Conservation (phyloP, 768 basidiomycete species). For the Ephemerocybe angulata region DNA sequence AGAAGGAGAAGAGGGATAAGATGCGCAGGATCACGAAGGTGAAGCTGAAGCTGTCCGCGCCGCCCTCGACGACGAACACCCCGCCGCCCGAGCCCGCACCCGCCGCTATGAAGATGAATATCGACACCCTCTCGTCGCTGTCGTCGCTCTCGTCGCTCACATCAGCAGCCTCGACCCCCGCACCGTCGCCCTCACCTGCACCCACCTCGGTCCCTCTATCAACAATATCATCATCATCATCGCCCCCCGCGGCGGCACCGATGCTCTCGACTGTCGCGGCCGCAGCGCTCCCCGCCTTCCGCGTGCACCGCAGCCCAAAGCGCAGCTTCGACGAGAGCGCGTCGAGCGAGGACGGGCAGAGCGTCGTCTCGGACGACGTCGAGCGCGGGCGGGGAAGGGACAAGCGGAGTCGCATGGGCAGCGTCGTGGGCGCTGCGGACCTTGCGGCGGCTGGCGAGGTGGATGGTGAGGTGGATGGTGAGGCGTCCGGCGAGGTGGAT, state of each 20-base stretch:
- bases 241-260: slow-evolving; percentile 9
- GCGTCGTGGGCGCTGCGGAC: no score
- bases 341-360: slow-evolving; percentile 18
- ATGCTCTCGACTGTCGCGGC: not conserved
- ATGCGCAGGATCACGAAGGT: slow-evolving; percentile 17
- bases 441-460: no score
- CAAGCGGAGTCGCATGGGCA: slow-evolving; percentile 17
- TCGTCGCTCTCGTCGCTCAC: not conserved
- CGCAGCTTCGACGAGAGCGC: slow-evolving; percentile 35
- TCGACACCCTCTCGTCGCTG: slow-evolving; percentile 11
- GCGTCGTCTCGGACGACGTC: slow-evolving; percentile 15
- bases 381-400: slow-evolving; percentile 6
- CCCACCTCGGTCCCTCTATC: slow-evolving; percentile 10
- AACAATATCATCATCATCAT: slow-evolving; percentile 1
- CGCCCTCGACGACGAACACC: slow-evolving; percentile 2
- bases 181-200: slow-evolving; percentile 10
- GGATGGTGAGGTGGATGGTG: no score
- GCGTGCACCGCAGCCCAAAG: slow-evolving; percentile 22
- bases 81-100: slow-evolving; percentile 21
- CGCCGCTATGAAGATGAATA: slow-evolving; percentile 11
- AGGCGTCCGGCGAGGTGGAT: no score
- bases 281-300: slow-evolving; percentile 5
- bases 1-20: slow-evolving; percentile 17
- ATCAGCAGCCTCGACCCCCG: slow-evolving; percentile 11
- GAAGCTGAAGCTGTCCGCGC: slow-evolving; percentile 29